phyloP scores from a whole-genome alignment of 257 asterid genomes.

The Solanum tacnaense region DNA sequence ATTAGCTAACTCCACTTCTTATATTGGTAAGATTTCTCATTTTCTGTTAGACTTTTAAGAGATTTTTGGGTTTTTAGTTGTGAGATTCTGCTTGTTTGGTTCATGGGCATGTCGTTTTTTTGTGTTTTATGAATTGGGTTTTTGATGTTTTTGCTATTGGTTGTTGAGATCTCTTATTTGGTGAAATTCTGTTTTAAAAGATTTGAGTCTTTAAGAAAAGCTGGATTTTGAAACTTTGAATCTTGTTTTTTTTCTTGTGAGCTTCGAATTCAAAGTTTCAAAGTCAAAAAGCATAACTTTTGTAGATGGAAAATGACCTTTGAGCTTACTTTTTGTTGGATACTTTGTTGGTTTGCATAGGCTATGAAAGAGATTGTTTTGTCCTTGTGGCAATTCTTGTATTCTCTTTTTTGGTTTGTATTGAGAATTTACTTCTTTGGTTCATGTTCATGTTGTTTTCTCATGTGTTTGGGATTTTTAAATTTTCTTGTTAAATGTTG shows the following conservation, averaged over 20 bases:
- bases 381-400: not conserved
- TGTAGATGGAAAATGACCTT: not conserved
- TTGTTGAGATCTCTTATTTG: not conserved
- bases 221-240: not conserved
- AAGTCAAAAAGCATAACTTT: not conserved
- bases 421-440: not conserved
- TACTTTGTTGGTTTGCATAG: not conserved
- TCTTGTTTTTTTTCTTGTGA: not conserved
- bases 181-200: not conserved
- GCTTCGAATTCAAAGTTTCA: not conserved
- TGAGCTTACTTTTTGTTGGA: not conserved
- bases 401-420: not conserved
- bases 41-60: not conserved
- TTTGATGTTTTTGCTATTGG: not conserved
- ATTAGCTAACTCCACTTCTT: not conserved
- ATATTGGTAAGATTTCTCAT: not conserved
- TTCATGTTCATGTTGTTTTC: not conserved
- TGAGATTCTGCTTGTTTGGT: not conserved
- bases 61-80: not conserved
- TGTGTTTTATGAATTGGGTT: not conserved
- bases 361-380: not conserved
- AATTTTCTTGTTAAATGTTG: not conserved
- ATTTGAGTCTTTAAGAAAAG: not conserved
- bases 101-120: not conserved
- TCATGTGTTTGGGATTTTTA: not conserved